Evolutionary conservation across 1,284 basidiomycete genomes (phyloP), one percentile per base, ranked within the genome.

Genomic region (Sporisorium scitamineum): DNA sequence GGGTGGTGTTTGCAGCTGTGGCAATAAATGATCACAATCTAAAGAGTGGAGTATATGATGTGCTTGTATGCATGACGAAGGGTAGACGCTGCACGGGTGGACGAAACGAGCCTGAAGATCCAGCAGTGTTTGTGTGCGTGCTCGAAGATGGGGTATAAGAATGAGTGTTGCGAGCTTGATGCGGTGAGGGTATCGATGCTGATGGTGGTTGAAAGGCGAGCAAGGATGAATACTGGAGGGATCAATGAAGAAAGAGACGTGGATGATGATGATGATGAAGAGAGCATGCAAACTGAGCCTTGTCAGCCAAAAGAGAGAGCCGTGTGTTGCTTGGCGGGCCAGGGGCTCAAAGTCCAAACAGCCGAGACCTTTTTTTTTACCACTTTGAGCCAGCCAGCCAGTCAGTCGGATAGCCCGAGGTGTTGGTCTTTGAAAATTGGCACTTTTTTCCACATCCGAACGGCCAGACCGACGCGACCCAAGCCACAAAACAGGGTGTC

Each of bases 181-280:
- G 56, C 13, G 37, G 24, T 32, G 32, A 10, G 24, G 56, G 56
- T 58, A 50, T 48, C 47, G 48, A 39, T 57, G 55, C 44, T 47
- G 47, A 18, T 22, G 47, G 24, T 48, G 32, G 22, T 32, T 13
- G 11, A 18, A 24, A 9, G 39, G 34, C 34, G 37, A 20, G 20
- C 9, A 14, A 11, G 42, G 10, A 27, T 4, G 42, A 29, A 34
- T 16, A 29, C 27, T 27, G 20, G 14, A 24, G 16, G 22, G 39
- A 27, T 14, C 1, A n/a, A 18, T 50, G 31, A 20, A 13, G 48
- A n/a, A n/a, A 5, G n/a, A 34, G 50, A 29, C n/a, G 29, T 16
- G 18, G 51, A 26, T 13, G 20, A 7, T 34, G 32, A n/a, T n/a
- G 48, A 31, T 42, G 48, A 32, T 51, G 31, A 26, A 22, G n/a